These are phyloP conservation scores for Bryoglossum gracile DNA, from an alignment of 495 filamentous ascomycete species.

Conservation along the genomic window DNA sequence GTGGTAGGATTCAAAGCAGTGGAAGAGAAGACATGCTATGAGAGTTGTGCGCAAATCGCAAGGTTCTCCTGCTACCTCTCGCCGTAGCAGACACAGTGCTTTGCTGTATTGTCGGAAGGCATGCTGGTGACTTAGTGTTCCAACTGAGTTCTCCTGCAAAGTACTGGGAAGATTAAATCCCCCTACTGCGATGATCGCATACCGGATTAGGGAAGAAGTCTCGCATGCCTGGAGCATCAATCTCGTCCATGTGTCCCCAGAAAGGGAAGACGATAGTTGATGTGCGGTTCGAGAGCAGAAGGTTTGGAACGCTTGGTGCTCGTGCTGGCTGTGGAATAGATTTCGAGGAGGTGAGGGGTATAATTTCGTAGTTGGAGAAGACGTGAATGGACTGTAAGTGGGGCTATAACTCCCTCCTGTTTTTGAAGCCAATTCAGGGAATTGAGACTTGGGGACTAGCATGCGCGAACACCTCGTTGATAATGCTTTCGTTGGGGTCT, in stretches of 20 bases:
- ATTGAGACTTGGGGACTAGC: constrained; percentile 13
- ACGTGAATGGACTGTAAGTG: not conserved
- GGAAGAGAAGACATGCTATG: constrained; percentile 14
- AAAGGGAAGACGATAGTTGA: constrained; percentile 8
- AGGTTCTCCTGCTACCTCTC: constrained; percentile 9
- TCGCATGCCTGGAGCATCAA: constrained; percentile 16
- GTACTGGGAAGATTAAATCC: constrained; percentile 4
- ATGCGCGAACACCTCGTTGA: constrained; percentile 8
- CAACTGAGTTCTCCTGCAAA: constrained; percentile 7
- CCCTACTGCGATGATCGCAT: constrained; percentile 18
- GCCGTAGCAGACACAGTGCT: constrained; percentile 12
- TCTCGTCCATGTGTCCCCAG: constrained; percentile 7
- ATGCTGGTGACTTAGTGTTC: constrained; percentile 9
- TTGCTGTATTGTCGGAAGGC: constrained; percentile 16
- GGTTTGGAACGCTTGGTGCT: constrained; percentile 13
- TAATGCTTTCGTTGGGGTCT: constrained; percentile 1
- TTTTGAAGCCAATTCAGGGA: no score
- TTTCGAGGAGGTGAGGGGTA: constrained; percentile 6
- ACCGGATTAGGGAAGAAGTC: constrained; percentile 11
- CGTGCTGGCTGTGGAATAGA: constrained; percentile 9
- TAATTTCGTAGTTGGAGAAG: constrained; percentile 1
- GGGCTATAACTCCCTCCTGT: no score
- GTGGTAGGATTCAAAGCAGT: constrained; percentile 18
- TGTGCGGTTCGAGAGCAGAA: constrained; percentile 10
- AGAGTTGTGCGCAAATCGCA: constrained; percentile 16